A percentile compares a stretch with the other conserved stretches of the same genome.
phyloP scores from a whole-genome alignment of 768 basidiomycete genomes.

The Pulveroboletus sp. region DNA sequence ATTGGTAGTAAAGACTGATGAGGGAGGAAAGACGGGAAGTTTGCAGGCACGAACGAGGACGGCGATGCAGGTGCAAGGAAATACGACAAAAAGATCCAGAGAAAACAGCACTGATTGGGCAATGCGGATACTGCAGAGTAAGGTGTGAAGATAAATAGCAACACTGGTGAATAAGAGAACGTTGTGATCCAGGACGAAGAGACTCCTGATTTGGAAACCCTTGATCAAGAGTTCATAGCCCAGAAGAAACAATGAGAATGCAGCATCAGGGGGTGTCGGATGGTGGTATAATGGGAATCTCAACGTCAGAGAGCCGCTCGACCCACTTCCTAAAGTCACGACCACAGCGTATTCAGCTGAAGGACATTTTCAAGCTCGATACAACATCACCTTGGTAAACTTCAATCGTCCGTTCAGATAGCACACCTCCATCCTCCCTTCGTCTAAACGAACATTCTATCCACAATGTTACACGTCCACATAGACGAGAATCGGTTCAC shows the following conservation, averaged over 20 bases:
- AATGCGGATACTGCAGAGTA: slow-evolving; percentile 25
- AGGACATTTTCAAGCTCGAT: slow-evolving; percentile 16
- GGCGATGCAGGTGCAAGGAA: slow-evolving; percentile 22
- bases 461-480: slow-evolving; percentile 54
- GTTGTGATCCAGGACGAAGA: slow-evolving; percentile 14
- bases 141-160: slow-evolving; percentile 26
- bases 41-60: slow-evolving; percentile 22
- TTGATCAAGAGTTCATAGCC: slow-evolving; percentile 16
- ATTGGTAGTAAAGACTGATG: slow-evolving; percentile 13
- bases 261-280: slow-evolving; percentile 6
- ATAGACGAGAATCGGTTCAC: slow-evolving; percentile 93
- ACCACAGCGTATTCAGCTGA: slow-evolving; percentile 19
- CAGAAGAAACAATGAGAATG: slow-evolving; percentile 7
- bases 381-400: slow-evolving; percentile 29
- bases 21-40: slow-evolving; percentile 10
- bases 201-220: slow-evolving; percentile 19
- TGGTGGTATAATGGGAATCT: slow-evolving; percentile 20
- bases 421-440: slow-evolving; percentile 15
- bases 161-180: slow-evolving; percentile 17
- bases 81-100: slow-evolving; percentile 20
- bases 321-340: slow-evolving; percentile 18
- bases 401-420: slow-evolving; percentile 8
- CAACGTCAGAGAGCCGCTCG: slow-evolving; percentile 7
- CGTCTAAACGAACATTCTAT: slow-evolving; percentile 22
- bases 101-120: slow-evolving; percentile 18